Percentiles rank a stretch among this genome's conserved stretches.
phyloP scores from a whole-genome alignment of 73 alveolate genomes.

The Symbiodinium pilosum region DNA sequence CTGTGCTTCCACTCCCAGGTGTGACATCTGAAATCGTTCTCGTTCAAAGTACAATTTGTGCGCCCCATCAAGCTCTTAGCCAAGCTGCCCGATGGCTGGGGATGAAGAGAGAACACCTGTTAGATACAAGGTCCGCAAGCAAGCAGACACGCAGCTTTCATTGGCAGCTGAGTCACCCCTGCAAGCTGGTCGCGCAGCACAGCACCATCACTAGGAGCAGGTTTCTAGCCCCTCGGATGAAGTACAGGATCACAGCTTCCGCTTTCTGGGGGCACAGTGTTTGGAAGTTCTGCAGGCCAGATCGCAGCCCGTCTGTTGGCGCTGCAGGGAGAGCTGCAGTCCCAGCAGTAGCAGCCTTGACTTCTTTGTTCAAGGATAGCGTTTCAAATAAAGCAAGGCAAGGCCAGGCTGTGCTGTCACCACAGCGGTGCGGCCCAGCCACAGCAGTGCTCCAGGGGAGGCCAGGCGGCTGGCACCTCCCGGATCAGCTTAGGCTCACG shows the following conservation, averaged over 20 bases:
- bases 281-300: neutral
- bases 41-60: neutral
- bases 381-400: no score
- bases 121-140: no score
- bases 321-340: neutral
- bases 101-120: conserved; percentile 76
- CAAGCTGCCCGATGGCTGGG: conserved; percentile 75
- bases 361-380: no score
- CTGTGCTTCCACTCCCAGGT: no score
- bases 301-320: neutral
- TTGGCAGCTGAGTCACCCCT: conserved; percentile 32
- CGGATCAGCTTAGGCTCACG: no score
- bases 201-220: conserved; percentile 11
- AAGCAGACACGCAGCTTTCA: no score
- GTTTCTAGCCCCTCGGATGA: neutral
- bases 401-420: no score
- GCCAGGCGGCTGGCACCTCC: neutral
- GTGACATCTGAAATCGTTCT: no score
- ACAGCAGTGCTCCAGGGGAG: conserved; percentile 1
- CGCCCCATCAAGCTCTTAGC: neutral
- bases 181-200: conserved; percentile 38
- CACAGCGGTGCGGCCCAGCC: neutral
- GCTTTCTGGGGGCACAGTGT: neutral
- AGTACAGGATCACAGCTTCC: neutral
- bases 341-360: neutral